phyloP scores from a whole-genome alignment of 2,329 filamentous ascomycete species.

The Venturia pyrina region DNA sequence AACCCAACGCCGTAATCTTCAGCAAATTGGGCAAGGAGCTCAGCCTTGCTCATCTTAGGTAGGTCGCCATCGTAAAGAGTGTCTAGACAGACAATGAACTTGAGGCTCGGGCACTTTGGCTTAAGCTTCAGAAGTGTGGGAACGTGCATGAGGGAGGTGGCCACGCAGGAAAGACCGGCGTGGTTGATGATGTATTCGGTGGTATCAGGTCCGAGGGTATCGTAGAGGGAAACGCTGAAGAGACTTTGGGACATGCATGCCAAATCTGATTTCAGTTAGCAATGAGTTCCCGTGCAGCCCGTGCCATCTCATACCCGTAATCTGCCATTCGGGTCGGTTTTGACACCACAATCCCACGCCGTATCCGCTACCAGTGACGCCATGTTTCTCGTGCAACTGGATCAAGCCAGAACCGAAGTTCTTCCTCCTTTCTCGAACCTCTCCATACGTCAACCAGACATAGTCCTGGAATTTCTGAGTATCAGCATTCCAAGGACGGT shows the following conservation, averaged over 20 bases:
- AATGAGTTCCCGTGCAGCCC: neutral
- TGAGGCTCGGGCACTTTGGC: slow-evolving; percentile 66
- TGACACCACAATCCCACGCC: slow-evolving; percentile 78
- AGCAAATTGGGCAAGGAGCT: slow-evolving; percentile 67
- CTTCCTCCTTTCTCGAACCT: slow-evolving; percentile 68
- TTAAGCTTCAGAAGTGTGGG: slow-evolving; percentile 71
- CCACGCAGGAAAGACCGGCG: slow-evolving; percentile 62
- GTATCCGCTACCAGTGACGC: slow-evolving; percentile 56
- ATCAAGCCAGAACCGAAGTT: slow-evolving; percentile 80
- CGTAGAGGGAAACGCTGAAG: slow-evolving; percentile 88
- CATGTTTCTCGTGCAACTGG: slow-evolving; percentile 65
- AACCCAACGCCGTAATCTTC: slow-evolving; percentile 65
- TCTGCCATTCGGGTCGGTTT: slow-evolving; percentile 83
- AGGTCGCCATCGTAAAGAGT: slow-evolving; percentile 67
- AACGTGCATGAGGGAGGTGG: slow-evolving; percentile 71
- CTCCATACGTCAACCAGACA: slow-evolving; percentile 72
- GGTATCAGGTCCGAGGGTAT: slow-evolving; percentile 83
- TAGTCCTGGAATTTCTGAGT: slow-evolving; percentile 69
- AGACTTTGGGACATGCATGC: slow-evolving; percentile 79
- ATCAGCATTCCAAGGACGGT: slow-evolving; percentile 64
- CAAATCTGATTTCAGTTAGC: slow-evolving; percentile 49
- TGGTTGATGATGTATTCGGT: slow-evolving; percentile 97
- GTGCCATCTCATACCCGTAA: slow-evolving; percentile 45
- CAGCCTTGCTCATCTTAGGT: slow-evolving; percentile 66
- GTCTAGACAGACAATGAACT: slow-evolving; percentile 82